phyloP scores from a whole-genome alignment of 1,139 yeast species.

The Candida tropicalis region DNA sequence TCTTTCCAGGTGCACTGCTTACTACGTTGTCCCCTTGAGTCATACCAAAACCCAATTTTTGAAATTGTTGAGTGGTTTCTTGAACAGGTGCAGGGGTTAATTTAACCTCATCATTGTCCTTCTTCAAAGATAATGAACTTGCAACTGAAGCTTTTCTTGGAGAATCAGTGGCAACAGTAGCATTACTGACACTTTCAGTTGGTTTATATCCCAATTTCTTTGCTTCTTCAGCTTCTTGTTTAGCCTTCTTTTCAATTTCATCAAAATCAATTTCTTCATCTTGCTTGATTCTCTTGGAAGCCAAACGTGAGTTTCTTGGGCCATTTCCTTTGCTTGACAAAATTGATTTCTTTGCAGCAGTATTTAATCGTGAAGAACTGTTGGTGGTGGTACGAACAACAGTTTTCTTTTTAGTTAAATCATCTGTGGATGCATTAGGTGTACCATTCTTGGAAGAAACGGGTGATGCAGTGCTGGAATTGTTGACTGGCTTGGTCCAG shows the following conservation, averaged over 20 bases:
- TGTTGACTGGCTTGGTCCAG: slow-evolving; percentile 77
- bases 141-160: slow-evolving; percentile 15
- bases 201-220: slow-evolving; percentile 75
- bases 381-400: slow-evolving; percentile 24
- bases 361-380: slow-evolving; percentile 20
- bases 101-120: slow-evolving; percentile 19
- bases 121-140: slow-evolving; percentile 17
- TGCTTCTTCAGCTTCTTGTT: slow-evolving; percentile 77
- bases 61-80: slow-evolving; percentile 69
- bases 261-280: slow-evolving; percentile 85
- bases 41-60: slow-evolving; percentile 87
- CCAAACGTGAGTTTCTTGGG: slow-evolving; percentile 58
- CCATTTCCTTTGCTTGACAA: slow-evolving; percentile 46
- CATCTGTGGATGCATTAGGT: slow-evolving; percentile 47
- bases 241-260: slow-evolving; percentile 85
- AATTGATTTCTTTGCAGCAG: slow-evolving; percentile 39
- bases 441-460: slow-evolving; percentile 52
- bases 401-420: slow-evolving; percentile 25
- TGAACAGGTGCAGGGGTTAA: slow-evolving; percentile 40
- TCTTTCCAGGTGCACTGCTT: slow-evolving; percentile 34
- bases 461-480: slow-evolving; percentile 57
- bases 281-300: slow-evolving; percentile 52
- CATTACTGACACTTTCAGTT: slow-evolving; percentile 31
- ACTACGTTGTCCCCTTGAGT: slow-evolving; percentile 46
- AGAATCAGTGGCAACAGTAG: slow-evolving; percentile 14